Evolutionary conservation across 2,329 filamentous ascomycete genomes (phyloP), one percentile per base, ranked within the genome.

Genomic region (Aspergillus sp.): DNA sequence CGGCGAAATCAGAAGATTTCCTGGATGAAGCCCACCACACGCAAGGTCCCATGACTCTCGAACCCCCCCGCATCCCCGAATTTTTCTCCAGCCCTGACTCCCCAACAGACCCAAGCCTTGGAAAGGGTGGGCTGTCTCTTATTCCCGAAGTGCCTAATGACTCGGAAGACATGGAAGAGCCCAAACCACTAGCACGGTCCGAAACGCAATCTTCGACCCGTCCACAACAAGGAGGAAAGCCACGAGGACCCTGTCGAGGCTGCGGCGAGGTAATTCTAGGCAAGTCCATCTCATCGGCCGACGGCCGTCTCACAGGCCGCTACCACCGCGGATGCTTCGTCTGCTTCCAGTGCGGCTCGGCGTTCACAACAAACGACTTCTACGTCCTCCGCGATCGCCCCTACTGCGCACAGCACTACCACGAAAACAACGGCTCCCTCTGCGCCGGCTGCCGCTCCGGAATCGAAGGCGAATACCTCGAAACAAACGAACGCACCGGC

Each of bases 271-370:
- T 83, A 6, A 98, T 99, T 66, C 84, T 86, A 45, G 93, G 92
- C 19, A 98, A 97, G 77, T 96, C 92, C 1, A 87, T 99, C 57
- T 96, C 93, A 35, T 96, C 92, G 14, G 92, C 92, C 0, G 95
- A 97, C 67, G 95, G 95, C 15, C 88, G 93, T 23, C 80, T 99
- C 23, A 96, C 91, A 0, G 95, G 95, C 9, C 88, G 92, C 62
- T 99, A 96, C 74, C 95, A 99, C 80, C 96, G 96, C 73, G 84
- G 89, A 4, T 99, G 93, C 73, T 98, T 99, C 71, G 90, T 93
- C 11, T 99, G 95, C 81, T 85, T 86, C 4, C 92, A 89, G 1
- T 99, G 95, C 78, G 80, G 81, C 11, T 83, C 87, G 54, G 88
- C 92, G 1, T 99, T 98, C 70, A 81, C 87, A 19, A 96, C 92